Conservation (phyloP, 306 rosid species). For the Cucurbita moschata region DNA sequence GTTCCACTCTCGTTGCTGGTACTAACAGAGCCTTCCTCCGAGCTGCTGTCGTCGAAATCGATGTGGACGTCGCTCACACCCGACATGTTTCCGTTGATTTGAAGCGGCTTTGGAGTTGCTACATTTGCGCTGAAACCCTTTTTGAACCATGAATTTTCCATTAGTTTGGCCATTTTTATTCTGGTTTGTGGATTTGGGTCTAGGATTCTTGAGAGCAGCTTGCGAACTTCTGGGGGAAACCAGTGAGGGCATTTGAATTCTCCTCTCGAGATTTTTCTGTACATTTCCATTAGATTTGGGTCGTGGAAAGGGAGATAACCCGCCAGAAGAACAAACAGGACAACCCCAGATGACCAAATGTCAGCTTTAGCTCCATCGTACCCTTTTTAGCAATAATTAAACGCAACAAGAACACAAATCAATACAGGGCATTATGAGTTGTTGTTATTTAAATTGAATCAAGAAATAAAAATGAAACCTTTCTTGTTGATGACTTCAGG, state of each 20-base stretch:
- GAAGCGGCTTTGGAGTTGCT: background rate
- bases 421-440: no score
- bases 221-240: conserved; percentile 31
- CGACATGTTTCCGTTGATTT: background rate
- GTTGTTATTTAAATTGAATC: no score
- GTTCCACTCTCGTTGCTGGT: background rate
- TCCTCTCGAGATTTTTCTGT: conserved; percentile 37
- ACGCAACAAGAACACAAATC: no score
- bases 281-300: conserved; percentile 36
- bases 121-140: conserved; percentile 24
- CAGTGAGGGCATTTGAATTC: conserved; percentile 49
- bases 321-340: conserved; percentile 52
- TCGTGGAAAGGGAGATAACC: conserved; percentile 61
- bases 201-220: conserved; percentile 40
- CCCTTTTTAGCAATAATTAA: conserved; percentile 22
- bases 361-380: conserved; percentile 66
- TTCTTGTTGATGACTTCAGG: conserved; percentile 30
- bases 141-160: conserved; percentile 44
- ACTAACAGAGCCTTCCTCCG: background rate
- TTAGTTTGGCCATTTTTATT: conserved; percentile 21
- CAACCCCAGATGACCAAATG: conserved; percentile 71
- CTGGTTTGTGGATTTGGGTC: conserved; percentile 45
- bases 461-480: background rate
- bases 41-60: conserved; percentile 14
- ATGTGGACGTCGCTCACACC: conserved; percentile 8